Conservation (phyloP, 1,284 basidiomycete species). For the Baeospora myosura region DNA sequence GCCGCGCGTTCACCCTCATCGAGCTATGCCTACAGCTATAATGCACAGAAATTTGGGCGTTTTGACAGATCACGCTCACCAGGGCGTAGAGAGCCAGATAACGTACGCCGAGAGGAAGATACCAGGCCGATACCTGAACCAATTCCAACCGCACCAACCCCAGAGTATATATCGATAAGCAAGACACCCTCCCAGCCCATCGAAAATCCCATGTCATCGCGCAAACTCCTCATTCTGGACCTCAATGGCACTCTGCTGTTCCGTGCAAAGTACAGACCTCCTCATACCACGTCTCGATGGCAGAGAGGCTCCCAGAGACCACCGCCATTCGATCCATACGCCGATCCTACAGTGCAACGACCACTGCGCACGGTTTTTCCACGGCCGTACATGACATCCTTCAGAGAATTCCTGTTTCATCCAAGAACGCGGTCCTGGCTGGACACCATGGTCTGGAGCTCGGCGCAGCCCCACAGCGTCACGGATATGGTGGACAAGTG, state of each 20-base stretch:
- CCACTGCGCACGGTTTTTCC: conserved; percentile 39
- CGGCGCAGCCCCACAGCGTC: conserved; percentile 76
- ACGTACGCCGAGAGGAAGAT: no score
- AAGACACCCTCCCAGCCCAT: conserved; percentile 26
- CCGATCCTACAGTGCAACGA: conserved; percentile 16
- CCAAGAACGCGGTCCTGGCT: conserved; percentile 50
- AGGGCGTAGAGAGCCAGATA: no score
- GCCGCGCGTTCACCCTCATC: no score
- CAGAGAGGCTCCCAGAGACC: background rate
- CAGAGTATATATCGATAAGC: conserved; percentile 32
- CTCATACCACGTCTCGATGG: background rate
- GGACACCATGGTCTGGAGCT: conserved; percentile 84
- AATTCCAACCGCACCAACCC: conserved; percentile 21
- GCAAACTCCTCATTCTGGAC: conserved; percentile 75
- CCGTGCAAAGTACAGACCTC: conserved; percentile 35
- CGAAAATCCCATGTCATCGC: conserved; percentile 26
- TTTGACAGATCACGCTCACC: no score
- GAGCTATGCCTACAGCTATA: no score
- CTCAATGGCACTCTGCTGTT: conserved; percentile 79
- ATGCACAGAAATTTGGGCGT: no score
- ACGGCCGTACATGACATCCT: conserved; percentile 65
- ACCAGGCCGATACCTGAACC: background rate
- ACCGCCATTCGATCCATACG: conserved; percentile 13
- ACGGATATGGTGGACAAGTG: conserved; percentile 57
- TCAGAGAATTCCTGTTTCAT: conserved; percentile 60